Evolutionary conservation across 228 moss, liverwort and hornwort species (phyloP), one percentile per base, ranked within the genome.

Genomic region (Sphagnum fallax): DNA sequence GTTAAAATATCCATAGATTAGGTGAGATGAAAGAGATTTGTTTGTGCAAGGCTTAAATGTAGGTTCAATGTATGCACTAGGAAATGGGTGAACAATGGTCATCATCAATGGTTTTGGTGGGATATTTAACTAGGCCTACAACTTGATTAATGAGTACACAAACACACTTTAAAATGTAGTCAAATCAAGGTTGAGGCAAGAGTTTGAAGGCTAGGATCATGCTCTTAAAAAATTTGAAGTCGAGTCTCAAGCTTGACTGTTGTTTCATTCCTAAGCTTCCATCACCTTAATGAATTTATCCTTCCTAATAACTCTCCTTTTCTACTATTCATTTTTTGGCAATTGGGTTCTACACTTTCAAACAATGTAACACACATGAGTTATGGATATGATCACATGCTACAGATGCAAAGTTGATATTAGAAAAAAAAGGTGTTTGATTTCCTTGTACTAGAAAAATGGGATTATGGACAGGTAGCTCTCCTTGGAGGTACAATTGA

Each of bases 401-500:
- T 11, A 88, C 82, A 68, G 79, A 88, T 64, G 73, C 82, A 66
- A 70, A 72, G 69, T 73, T 84, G 51, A 88, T 88, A 71, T 69
- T 84, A 77, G n/a, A 82, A 88, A 73, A 74, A 82, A 53, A 81
- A 84, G 72, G 84, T 84, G 64, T 59, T 84, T 71, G 88, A 88
- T 66, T 71, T 84, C 77, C 82, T 77, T 67, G 82, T 88, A 55
- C 82, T 88, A 51, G 65, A 77, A 8, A 84, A 82, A 69, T 88
- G 84, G 88, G 73, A 66, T 60, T 73, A 64, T 58, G 88, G 79
- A 62, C 79, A 74, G 63, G 75, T 84, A 61, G 82, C 69, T 74
- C 50, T 88, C n/a, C 77, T 82, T 74, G 82, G 82, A 84, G 83
- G 86, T 86, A 80, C 11, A 50, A 5, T 10, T 16, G 8, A 16